Conservation (phyloP, 179 eudicot genomes). For the Sideroxylon spinosum region DNA sequence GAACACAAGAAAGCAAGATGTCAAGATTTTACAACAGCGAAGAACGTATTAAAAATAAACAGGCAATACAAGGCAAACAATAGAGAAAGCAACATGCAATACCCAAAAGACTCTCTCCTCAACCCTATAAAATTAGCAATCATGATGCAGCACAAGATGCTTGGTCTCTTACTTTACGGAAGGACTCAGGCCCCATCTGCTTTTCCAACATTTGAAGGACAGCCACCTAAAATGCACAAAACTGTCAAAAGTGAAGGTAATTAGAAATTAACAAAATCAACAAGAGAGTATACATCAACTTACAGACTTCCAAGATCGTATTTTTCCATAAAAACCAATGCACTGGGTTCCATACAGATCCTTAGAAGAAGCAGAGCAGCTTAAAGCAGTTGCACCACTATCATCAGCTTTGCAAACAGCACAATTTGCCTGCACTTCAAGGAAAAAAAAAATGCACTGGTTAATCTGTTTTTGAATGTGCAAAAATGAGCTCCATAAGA, state of each 20-base stretch:
- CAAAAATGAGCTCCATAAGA: background rate
- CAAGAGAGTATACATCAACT: constrained; percentile 26
- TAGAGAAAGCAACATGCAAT: constrained; percentile 5
- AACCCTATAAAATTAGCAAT: constrained; percentile 6
- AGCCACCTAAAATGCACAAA: constrained; percentile 55
- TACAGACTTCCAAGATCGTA: constrained; percentile 97
- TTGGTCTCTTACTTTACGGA: constrained; percentile 67
- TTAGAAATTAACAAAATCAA: background rate
- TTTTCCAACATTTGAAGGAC: constrained; percentile 97
- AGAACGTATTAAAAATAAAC: background rate
- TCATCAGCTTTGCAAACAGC: constrained; percentile 96
- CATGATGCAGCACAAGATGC: background rate
- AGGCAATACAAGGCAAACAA: background rate
- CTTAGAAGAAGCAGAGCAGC: constrained; percentile 66
- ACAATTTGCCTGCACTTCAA: constrained; percentile 63
- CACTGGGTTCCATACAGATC: constrained; percentile 88
- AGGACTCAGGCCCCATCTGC: constrained; percentile 99
- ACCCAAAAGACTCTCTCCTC: background rate
- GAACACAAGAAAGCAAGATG: background rate
- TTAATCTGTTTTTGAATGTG: background rate
- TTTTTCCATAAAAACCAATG: constrained; percentile 87
- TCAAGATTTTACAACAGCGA: background rate
- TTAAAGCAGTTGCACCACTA: constrained; percentile 81
- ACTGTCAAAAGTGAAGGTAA: constrained; percentile 6
- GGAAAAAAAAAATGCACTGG: background rate